Base-by-base conservation (phyloP, 148 eudicot species). In the Fagopyrum homotropicum region DNA sequence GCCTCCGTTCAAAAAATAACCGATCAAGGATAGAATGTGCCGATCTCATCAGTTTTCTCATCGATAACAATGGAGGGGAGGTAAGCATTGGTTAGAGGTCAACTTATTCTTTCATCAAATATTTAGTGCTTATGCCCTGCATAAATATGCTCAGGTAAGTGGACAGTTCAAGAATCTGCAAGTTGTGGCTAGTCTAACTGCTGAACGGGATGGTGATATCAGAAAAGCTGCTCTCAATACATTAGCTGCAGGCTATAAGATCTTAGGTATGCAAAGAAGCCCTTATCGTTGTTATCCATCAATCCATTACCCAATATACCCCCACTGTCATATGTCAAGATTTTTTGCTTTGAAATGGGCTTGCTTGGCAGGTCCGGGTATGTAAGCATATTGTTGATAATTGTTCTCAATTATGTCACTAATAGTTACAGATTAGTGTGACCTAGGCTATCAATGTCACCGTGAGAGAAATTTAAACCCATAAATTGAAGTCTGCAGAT, bases 201-300 rank as follows among this genome's bases (percentile, higher is more conserved):
- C 94, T 52, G 98, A 95, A 81, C 86, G 98, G 61, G 99, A 95
- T 85, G 96, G 97, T 85, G 99, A 95, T 77, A 84, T 86, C 76
- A 83, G 98, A 75, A 95, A 95, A 80, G 98, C 98, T 74, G 92
- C 99, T 76, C 82, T 95, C 64, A 92, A 95, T 78, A 75, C 92
- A 69, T 78, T 95, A 49, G 99, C 99, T 64, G 90, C 85, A 60
- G 97, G 98, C 61, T 95, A 88, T 83, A 95, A 95, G 86, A 90
- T 92, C 81, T 79, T 95, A 77, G 99, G 99, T 94, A 85, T 78
- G 85, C 55, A 63, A 19, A 61, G 35, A 75, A 49, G 43, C 51
- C n/a, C 17, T 47, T 9, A 0, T 51, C 29, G 40, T 43, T 43
- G 70, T 9, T 15, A 12, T 69, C 44, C 40, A 35, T 35, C 40